phyloP scores from a whole-genome alignment of 2,329 filamentous ascomycete genomes.

The Fusarium sterilihyphosum region DNA sequence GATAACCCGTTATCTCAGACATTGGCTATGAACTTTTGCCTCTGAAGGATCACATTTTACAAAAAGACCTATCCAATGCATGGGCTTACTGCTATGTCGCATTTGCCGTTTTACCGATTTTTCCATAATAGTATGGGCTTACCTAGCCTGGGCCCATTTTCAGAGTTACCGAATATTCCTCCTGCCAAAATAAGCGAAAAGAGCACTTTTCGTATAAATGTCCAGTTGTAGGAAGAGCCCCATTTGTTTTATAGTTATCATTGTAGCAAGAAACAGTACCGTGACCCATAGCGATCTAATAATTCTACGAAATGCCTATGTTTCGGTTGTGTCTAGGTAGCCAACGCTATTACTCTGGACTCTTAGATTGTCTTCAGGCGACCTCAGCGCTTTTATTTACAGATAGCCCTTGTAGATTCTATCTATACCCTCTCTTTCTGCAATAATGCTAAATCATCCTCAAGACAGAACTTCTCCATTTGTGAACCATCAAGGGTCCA shows the following conservation, averaged over 20 bases:
- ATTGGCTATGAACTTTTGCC: neutral
- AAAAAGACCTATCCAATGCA: neutral
- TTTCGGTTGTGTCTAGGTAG: rapidly evolving
- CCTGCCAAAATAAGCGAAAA: neutral
- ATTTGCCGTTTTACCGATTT: neutral
- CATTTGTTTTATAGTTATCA: neutral
- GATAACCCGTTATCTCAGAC: rapidly evolving
- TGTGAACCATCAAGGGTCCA: neutral
- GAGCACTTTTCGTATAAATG: neutral
- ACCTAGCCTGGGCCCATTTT: neutral
- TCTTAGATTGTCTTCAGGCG: rapidly evolving
- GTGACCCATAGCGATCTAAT: rapidly evolving
- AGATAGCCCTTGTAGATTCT: neutral
- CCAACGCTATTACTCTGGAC: rapidly evolving
- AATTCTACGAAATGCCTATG: rapidly evolving
- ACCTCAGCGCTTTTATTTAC: too few species aligned
- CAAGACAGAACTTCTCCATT: neutral
- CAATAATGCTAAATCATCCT: rapidly evolving
- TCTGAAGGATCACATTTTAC: neutral
- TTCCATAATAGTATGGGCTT: neutral
- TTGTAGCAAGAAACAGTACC: rapidly evolving
- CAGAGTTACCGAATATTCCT: neutral
- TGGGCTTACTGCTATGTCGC: rapidly evolving
- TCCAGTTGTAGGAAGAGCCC: neutral
- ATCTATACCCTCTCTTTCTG: neutral